phyloP scores from a whole-genome alignment of 2,329 filamentous ascomycete species.

The Neurospora sp. region DNA sequence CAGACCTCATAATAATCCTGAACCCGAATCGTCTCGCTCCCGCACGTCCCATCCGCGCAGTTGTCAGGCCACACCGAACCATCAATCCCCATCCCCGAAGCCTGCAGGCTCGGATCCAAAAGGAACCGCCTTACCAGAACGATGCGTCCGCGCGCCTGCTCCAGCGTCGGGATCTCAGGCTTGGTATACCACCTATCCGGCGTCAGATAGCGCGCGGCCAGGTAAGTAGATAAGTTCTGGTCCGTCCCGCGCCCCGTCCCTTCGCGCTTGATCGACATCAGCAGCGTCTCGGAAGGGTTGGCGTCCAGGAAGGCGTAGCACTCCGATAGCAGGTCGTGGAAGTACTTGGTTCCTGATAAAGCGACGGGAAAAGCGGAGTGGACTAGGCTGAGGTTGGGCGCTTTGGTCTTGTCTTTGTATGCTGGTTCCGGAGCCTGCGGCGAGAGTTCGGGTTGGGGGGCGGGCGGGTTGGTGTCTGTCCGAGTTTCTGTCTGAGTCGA shows the following conservation, averaged over 20 bases:
- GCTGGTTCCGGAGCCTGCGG: background rate
- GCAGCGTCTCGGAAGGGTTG: slow-evolving; percentile 72
- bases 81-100: slow-evolving; percentile 48
- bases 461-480: background rate
- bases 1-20: slow-evolving; percentile 93
- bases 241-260: slow-evolving; percentile 75
- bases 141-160: slow-evolving; percentile 71
- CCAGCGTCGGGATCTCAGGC: slow-evolving; percentile 66
- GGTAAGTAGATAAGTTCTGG: slow-evolving; percentile 63
- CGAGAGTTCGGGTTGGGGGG: slow-evolving; percentile 4
- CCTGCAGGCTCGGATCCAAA: slow-evolving; percentile 45
- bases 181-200: slow-evolving; percentile 67
- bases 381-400: slow-evolving; percentile 66
- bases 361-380: slow-evolving; percentile 86
- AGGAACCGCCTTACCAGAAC: slow-evolving; percentile 75
- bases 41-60: slow-evolving; percentile 61
- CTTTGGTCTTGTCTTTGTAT: slow-evolving; percentile 25
- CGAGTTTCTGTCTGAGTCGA: slow-evolving; percentile 2
- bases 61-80: slow-evolving; percentile 76
- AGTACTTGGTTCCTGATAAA: slow-evolving; percentile 70
- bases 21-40: slow-evolving; percentile 66
- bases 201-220: slow-evolving; percentile 62
- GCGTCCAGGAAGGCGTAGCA: slow-evolving; percentile 66
- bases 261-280: slow-evolving; percentile 86
- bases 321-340: slow-evolving; percentile 61